Percentiles rank a stretch among this genome's conserved stretches.
phyloP scores from a whole-genome alignment of 495 filamentous ascomycete species.

The Penicillium flavigenum region DNA sequence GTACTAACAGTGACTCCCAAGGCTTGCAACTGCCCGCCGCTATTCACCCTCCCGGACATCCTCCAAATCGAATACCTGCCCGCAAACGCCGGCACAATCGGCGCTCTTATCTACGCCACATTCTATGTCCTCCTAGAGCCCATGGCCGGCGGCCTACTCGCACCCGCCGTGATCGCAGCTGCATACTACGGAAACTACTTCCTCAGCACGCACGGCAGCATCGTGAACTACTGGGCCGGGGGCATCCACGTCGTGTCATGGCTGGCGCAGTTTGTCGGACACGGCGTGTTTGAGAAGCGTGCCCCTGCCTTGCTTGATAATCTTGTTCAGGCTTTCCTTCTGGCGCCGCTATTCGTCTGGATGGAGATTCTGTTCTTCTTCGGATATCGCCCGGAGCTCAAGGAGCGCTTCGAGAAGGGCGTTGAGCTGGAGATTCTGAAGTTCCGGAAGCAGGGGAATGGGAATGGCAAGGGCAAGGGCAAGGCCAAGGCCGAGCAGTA shows the following conservation, averaged over 20 bases:
- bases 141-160: constrained; percentile 74
- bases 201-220: constrained; percentile 59
- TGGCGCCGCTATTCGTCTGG: constrained; percentile 99
- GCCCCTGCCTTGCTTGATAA: constrained; percentile 91
- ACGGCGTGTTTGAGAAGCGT: constrained; percentile 83
- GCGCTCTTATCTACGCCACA: constrained; percentile 65
- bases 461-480: constrained; percentile 20
- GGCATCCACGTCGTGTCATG: constrained; percentile 71
- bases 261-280: constrained; percentile 87
- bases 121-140: constrained; percentile 94
- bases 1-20: constrained; percentile 35
- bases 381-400: constrained; percentile 86
- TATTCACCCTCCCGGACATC: constrained; percentile 69
- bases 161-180: constrained; percentile 68
- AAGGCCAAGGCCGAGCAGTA: constrained; percentile 17
- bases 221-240: constrained; percentile 68
- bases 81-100: constrained; percentile 76
- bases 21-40: constrained; percentile 72
- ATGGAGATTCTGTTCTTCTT: constrained; percentile 89
- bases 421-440: constrained; percentile 62
- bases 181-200: constrained; percentile 76
- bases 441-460: constrained; percentile 39
- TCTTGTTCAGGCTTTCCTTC: constrained; percentile 80
- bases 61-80: constrained; percentile 74
- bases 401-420: constrained; percentile 70